phyloP scores from a whole-genome alignment of 108 stramenopile genomes.

The Bacterosira constricta region DNA sequence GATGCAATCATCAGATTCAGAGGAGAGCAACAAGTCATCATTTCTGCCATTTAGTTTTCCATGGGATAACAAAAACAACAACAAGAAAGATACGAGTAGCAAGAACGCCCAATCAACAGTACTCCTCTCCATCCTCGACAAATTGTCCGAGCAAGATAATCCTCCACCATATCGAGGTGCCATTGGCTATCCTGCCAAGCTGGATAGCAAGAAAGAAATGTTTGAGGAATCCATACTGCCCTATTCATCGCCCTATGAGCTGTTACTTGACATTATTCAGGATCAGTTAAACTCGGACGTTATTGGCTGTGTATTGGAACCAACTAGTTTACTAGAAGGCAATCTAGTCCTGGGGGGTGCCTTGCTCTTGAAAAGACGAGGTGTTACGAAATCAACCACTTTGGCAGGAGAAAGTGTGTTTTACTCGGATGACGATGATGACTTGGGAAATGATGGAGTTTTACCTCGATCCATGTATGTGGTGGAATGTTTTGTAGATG shows the following conservation, averaged over 20 bases:
- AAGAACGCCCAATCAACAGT: slow-evolving; percentile 9
- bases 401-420: slow-evolving; percentile 61
- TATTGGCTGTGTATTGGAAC: slow-evolving; percentile 80
- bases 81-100: not conserved
- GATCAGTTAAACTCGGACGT: slow-evolving; percentile 81
- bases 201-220: slow-evolving; percentile 51
- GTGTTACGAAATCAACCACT: slow-evolving; percentile 44
- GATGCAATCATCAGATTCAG: not conserved
- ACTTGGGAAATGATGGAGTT: slow-evolving; percentile 63
- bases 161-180: slow-evolving; percentile 82
- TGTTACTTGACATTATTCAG: slow-evolving; percentile 69
- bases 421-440: slow-evolving; percentile 64
- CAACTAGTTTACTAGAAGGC: slow-evolving; percentile 71
- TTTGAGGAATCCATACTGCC: slow-evolving; percentile 25
- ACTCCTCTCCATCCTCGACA: slow-evolving; percentile 28
- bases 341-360: slow-evolving; percentile 81
- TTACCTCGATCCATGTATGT: slow-evolving; percentile 64
- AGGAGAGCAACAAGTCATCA: not conserved
- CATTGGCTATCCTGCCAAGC: slow-evolving; percentile 71
- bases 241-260: slow-evolving; percentile 72
- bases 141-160: slow-evolving; percentile 34
- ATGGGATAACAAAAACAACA: slow-evolving; percentile 7
- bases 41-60: slow-evolving; percentile 13
- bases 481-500: slow-evolving; percentile 88
- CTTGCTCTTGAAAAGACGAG: slow-evolving; percentile 64